phyloP scores from a whole-genome alignment of 805 yeast species.

The Alloascoidea hylecoeti region DNA sequence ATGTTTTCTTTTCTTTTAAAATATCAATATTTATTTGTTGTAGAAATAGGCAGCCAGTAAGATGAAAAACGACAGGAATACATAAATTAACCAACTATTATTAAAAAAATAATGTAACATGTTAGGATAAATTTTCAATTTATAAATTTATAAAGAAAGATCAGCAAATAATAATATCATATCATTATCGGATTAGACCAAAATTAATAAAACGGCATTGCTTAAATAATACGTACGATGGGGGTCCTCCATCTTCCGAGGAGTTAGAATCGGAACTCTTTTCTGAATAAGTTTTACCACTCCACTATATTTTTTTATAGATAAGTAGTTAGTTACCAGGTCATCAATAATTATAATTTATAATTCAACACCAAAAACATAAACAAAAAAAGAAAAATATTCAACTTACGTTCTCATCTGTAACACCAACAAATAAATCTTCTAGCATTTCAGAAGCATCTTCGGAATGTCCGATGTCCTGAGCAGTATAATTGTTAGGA shows the following conservation, averaged over 20 bases:
- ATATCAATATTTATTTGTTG: not conserved
- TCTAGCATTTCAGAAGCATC: constrained; percentile 75
- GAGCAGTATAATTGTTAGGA: constrained; percentile 37
- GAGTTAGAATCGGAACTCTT: not conserved
- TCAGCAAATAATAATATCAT: no score
- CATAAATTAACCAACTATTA: not conserved
- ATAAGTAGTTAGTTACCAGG: no score
- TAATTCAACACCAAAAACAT: no score
- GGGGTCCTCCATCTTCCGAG: not conserved
- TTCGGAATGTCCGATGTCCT: constrained; percentile 94
- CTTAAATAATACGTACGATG: not conserved
- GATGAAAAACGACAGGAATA: not conserved
- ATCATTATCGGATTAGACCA: no score
- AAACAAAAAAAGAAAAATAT: no score
- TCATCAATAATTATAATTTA: no score
- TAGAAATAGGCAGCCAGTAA: not conserved
- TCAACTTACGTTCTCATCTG: constrained; percentile 38
- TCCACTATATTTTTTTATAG: no score
- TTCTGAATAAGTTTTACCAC: not conserved
- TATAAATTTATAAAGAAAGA: no score
- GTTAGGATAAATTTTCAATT: not conserved
- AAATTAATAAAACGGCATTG: not conserved
- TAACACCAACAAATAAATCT: constrained; percentile 59
- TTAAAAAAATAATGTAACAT: not conserved
- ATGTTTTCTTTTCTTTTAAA: no score